Evolutionary conservation across 305 asterid species (phyloP).

Genomic region (Fraxinus velutina): DNA sequence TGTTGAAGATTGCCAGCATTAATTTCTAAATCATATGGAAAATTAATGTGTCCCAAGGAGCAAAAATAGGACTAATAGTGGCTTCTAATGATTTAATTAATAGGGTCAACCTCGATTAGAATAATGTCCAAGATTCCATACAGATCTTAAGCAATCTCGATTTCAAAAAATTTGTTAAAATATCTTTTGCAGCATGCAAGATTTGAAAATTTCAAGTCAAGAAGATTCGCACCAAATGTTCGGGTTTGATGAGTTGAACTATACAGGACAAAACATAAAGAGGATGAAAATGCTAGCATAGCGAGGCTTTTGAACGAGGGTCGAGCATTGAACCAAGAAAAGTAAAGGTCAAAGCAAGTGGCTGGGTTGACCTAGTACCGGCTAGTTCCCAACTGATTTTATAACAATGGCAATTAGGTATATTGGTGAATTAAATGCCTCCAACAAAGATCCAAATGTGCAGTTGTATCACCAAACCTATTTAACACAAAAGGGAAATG

Average conservation of each 20-base stretch:
- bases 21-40: conserved; percentile 48
- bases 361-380: background rate
- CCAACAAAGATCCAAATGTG: conserved; percentile 36
- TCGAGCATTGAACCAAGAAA: background rate
- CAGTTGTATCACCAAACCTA: conserved; percentile 59
- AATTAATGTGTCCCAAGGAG: conserved; percentile 72
- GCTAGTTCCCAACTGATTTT: background rate
- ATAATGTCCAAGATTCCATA: conserved; percentile 13
- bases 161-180: conserved; percentile 21
- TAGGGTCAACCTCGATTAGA: conserved; percentile 37
- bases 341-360: background rate
- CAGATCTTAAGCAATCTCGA: conserved; percentile 33
- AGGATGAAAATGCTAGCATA: conserved; percentile 2
- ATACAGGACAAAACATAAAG: background rate
- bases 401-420: background rate
- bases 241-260: background rate
- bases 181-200: conserved; percentile 29
- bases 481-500: conserved; percentile 42
- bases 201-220: conserved; percentile 17
- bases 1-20: conserved; percentile 25
- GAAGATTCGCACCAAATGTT: conserved; percentile 5
- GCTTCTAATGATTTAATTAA: conserved; percentile 48
- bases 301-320: background rate
- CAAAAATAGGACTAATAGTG: conserved; percentile 38
- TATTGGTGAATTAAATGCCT: conserved; percentile 29